phyloP scores from a whole-genome alignment of 768 basidiomycete species.

The Amanita rubescens region DNA sequence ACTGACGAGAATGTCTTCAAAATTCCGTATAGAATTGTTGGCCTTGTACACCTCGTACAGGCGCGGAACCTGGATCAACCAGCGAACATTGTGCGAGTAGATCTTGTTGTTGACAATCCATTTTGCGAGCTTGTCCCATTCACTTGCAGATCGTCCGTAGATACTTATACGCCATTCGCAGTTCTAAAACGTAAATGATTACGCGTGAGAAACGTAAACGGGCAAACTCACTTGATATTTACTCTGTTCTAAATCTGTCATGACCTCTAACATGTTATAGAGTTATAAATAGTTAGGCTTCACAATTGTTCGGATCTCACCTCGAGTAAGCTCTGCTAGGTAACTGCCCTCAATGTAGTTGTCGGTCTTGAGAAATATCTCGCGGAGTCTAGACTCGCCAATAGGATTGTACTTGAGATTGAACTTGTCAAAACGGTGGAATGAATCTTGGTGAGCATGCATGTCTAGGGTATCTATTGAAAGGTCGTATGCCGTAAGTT shows the following conservation, averaged over 20 bases:
- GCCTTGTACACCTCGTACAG: constrained; percentile 94
- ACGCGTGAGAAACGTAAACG: background rate
- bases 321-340: constrained; percentile 89
- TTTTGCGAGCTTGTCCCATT: constrained; percentile 98
- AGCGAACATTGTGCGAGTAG: constrained; percentile 93
- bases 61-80: constrained; percentile 94
- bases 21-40: constrained; percentile 74
- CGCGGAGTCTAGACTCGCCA: constrained; percentile 88
- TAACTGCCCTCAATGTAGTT: constrained; percentile 91
- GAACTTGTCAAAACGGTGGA: constrained; percentile 98
- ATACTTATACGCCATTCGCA: constrained; percentile 98
- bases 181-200: constrained; percentile 41
- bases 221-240: constrained; percentile 77
- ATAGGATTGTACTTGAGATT: constrained; percentile 97
- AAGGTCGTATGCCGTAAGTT: constrained; percentile 93
- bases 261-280: constrained; percentile 58
- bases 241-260: constrained; percentile 96
- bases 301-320: constrained; percentile 29
- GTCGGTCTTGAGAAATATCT: constrained; percentile 98
- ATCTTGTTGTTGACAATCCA: constrained; percentile 95
- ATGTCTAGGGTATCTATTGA: constrained; percentile 99
- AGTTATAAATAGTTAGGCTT: background rate
- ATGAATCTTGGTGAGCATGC: constrained; percentile 97
- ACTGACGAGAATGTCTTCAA: constrained; percentile 90
- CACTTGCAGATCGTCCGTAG: constrained; percentile 73